Base-by-base conservation (phyloP, 2,329 filamentous ascomycete species). In the Diaporthe aspalathi region DNA sequence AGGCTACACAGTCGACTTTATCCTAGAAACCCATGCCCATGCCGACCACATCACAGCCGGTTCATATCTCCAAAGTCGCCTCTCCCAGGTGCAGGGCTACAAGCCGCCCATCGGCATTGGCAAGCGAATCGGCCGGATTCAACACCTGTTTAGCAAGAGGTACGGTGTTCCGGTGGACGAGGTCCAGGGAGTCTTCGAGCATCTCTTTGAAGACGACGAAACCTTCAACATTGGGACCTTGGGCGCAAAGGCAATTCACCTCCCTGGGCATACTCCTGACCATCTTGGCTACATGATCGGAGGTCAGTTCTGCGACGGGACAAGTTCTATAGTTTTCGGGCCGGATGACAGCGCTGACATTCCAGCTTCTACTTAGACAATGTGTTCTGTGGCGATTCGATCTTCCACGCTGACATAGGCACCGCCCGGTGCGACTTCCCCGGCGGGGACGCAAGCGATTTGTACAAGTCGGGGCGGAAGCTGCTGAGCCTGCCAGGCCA, bases 1-100 rank as follows among this genome's bases (percentile, higher is more conserved):
- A 1, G 80, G 80, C 1, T 90, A 90, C 75, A 82, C 73, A 0
- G 76, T 91, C 12, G 80, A 82, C 0, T 80, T 78, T 50, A 88
- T 92, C 22, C 82, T 92, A 3, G 90, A 92, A 74, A 92, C 90
- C 0, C 90, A 92, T 76, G 85, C 83, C 0, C 87, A 91, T 72
- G 88, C 88, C 4, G 88, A 91, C 69, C 89, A 91, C 72, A 73
- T 91, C 0, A 91, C 88, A 0, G 86, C 90, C 0, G 83, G 89
- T 0, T 82, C 83, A 5, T 92, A 91, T 75, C 82, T 92, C 0
- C 87, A 90, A 74, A 77, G 78, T 0, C 77, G 76, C 2, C 80
- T 90, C 0, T 73, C 77, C 0, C 72, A 80, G 9, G 66, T 68
- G 0, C 81, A 85, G 53, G 80, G 77, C 0, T 43, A 70, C 1